phyloP scores from a whole-genome alignment of 1,284 basidiomycete genomes.

The Inonotus obliquus region DNA sequence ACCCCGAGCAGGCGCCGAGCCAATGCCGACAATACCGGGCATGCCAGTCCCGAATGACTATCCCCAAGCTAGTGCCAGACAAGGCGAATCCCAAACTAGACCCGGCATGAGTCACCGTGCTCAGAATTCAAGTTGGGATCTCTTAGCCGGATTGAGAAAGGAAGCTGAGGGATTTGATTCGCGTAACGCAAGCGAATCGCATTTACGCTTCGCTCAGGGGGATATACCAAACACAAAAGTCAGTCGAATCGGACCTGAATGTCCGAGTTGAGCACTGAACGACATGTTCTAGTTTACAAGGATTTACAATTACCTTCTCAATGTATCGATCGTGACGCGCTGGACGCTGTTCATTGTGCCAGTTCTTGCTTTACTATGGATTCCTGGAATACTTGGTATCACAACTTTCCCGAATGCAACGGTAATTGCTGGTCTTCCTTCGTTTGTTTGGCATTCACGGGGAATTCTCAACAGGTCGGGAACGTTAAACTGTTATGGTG shows the following conservation, averaged over 20 bases:
- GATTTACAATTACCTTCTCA: constrained; percentile 72
- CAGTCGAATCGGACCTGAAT: constrained; percentile 19
- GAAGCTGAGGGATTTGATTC: constrained; percentile 58
- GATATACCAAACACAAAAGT: constrained; percentile 56
- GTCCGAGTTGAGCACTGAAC: constrained; percentile 1
- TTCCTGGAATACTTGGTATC: constrained; percentile 68
- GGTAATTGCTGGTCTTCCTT: constrained; percentile 31
- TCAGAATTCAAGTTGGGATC: constrained; percentile 43
- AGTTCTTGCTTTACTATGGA: constrained; percentile 68
- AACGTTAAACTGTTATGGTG: constrained; percentile 71
- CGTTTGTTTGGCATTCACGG: not conserved
- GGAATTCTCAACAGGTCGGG: constrained; percentile 40
- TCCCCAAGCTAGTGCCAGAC: not conserved
- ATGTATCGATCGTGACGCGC: constrained; percentile 72
- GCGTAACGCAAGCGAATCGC: constrained; percentile 46
- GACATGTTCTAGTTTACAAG: constrained; percentile 40
- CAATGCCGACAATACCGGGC: constrained; percentile 1
- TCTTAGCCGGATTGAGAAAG: constrained; percentile 48
- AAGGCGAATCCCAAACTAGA: not conserved
- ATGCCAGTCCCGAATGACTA: constrained; percentile 8
- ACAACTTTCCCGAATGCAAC: constrained; percentile 52
- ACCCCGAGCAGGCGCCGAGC: not conserved
- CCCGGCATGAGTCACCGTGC: constrained; percentile 8
- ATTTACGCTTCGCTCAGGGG: constrained; percentile 59
- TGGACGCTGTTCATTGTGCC: constrained; percentile 82